phyloP scores from a whole-genome alignment of 2,329 filamentous ascomycete genomes.

The Pseudocercospora crystallina region DNA sequence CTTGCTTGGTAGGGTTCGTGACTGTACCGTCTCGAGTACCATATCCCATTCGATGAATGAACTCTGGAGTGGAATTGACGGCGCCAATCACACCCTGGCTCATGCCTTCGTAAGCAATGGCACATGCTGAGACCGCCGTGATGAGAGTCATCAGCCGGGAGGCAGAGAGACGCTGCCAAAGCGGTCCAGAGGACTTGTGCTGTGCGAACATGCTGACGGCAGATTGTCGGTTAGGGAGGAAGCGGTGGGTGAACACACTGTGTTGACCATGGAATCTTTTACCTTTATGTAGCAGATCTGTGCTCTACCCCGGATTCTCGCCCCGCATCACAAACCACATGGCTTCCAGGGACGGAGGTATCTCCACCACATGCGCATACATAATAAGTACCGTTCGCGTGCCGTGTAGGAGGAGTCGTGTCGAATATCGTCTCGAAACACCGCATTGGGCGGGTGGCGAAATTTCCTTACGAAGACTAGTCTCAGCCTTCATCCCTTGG shows the following conservation, averaged over 20 bases:
- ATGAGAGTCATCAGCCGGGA: constrained; percentile 11
- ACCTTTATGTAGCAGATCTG: neutral
- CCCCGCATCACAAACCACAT: constrained; percentile 1
- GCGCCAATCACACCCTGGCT: constrained; percentile 35
- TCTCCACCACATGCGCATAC: neutral
- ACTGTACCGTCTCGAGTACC: constrained; percentile 39
- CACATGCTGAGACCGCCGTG: constrained; percentile 13
- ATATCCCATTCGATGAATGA: constrained; percentile 23
- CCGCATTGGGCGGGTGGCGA: neutral
- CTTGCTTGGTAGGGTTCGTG: constrained; percentile 51
- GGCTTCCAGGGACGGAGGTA: too few relatives aligned
- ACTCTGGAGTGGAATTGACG: constrained; percentile 31
- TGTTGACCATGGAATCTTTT: neutral
- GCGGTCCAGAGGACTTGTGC: neutral
- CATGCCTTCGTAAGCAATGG: constrained; percentile 31
- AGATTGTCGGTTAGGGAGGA: neutral
- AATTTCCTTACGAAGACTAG: neutral
- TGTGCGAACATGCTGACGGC: neutral
- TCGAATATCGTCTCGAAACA: neutral
- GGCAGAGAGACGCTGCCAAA: constrained; percentile 1
- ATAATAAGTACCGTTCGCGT: too few relatives aligned
- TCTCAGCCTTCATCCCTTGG: too few relatives aligned
- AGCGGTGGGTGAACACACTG: neutral
- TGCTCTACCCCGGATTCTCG: neutral
- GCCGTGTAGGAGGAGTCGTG: neutral